Base-by-base conservation (phyloP, 257 asterid genomes). In the Capsicum chinense region DNA sequence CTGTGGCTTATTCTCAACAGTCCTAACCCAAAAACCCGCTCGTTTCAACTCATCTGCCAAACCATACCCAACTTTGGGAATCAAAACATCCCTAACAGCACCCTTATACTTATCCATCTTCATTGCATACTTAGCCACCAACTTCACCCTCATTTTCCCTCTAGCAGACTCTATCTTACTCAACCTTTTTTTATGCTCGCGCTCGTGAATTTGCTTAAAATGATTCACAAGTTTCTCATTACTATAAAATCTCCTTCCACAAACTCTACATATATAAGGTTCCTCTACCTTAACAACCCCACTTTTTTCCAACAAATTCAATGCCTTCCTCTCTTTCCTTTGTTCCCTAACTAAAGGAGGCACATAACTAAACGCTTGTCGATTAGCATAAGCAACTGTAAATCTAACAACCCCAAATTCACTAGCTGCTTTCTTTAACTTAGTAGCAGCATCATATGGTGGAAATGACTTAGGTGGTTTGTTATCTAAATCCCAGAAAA, bases 401-500 rank as follows among this genome's bases (percentile, higher is more conserved):
- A 90, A 88, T 66, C 86, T 92, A 15, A 96, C 98, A 80, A 90
- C 90, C 16, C 99, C 99, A 78, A 96, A 92, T 82, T 87, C 87
- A 44, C 86, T 89, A 35, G 95, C 93, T 10, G 97, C 95, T 79
- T 89, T 92, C 83, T 86, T 93, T 68, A 96, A 73, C 87, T 88
- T 87, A 13, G 88, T 64, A 17, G 99, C 98, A 64, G 98, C 98
- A 83, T 94, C 98, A 84, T 86, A 94, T 7, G 98, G 98, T 15
- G 95, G 94, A 79, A 87, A 58, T 13, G 95, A 83, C 82, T 92
- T 94, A 11, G 97, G 98, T 54, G 97, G 95, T 89, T 94, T 94
- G 92, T 96, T 96, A 84, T 94, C 98, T 83, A 96, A 89, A 90
- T 96, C 97, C 98, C 98, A 96, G 84, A 94, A 94, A 83, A 96